Evolutionary conservation across 176 grass and related monocot species (phyloP), one percentile per base, ranked within the genome.

Genomic region (Oryza officinalis): DNA sequence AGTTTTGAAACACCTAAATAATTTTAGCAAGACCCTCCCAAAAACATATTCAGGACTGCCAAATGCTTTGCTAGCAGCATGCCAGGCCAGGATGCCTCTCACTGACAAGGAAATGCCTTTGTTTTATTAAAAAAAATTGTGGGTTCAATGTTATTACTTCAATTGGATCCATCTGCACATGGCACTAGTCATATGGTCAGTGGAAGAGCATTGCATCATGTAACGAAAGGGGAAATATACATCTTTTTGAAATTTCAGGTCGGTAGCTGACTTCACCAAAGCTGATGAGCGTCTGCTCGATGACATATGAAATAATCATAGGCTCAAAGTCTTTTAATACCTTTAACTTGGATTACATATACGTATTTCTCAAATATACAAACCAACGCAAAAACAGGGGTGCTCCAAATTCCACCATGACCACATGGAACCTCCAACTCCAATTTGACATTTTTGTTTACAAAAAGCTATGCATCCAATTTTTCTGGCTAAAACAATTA

Each of bases 261-360:
- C 2, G 17, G 15, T 8, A 52, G 23, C 75, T 52, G 7, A 27
- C 67, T 83, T 74, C 5, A 37, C 43, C 52, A 38, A 73, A 73
- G 45, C 37, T 70, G 25, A 2, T 26, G n/a, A n/a, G 69, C 40
- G 76, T 64, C 54, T 65, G 18, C 37, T 37, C 13, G 13, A 60
- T 80, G 79, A 37, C 27, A 79, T 47, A 69, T 23, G 81, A 63
- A 74, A 85, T n/a, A 37, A 75, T 33, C 13, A 14, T 13, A 7
- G 5, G 13, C 67, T 41, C 32, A 13, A 25, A 60, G 46, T 33
- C 9, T 54, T 54, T 57, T 38, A 54, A 28, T 26, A 54, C 17
- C 43, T 65, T 65, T 75, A 73, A 54, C 15, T 8, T 60, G 14
- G 47, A 72, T 1, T 18, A 50, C 27, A 27, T 13, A 35, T 74